phyloP scores from a whole-genome alignment of 148 eudicot species.

The Fagopyrum esculentum region DNA sequence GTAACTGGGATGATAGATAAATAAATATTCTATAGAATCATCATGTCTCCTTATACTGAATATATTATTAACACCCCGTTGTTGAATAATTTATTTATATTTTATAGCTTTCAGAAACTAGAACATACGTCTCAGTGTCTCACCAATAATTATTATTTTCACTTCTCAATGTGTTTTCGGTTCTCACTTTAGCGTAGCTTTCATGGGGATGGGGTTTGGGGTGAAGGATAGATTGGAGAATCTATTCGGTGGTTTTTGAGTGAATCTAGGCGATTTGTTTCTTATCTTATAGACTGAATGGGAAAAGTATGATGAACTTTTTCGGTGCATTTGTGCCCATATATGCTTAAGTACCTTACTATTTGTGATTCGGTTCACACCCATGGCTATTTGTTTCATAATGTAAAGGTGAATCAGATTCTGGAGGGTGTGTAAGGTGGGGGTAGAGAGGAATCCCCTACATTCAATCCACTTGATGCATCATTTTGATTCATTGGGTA shows the following conservation, averaged over 20 bases:
- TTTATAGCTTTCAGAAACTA: slow-evolving; percentile 1
- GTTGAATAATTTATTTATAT: not conserved
- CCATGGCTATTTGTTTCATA: not conserved
- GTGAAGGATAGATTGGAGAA: not conserved
- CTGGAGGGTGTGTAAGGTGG: not conserved
- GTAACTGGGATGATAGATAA: too few relatives aligned
- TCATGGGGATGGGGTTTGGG: not conserved
- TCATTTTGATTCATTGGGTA: not conserved
- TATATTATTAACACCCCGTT: not conserved
- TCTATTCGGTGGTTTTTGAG: not conserved
- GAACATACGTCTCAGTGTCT: not conserved
- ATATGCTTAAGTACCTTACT: not conserved
- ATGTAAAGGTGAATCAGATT: slow-evolving; percentile 2
- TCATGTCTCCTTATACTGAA: not conserved
- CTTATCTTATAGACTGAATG: not conserved
- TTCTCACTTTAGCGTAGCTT: not conserved
- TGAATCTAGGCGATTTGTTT: not conserved
- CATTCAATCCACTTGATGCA: not conserved
- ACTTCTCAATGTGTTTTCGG: not conserved
- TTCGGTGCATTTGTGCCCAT: not conserved
- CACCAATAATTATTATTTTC: not conserved
- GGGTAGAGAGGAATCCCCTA: not conserved
- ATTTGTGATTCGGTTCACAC: not conserved
- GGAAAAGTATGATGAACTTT: not conserved
- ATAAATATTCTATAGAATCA: slow-evolving; percentile 3